A percentile compares a stretch with the other conserved stretches of the same genome.
These are phyloP conservation scores for Nepenthes mirabilis DNA, from an alignment of 148 eudicot species.

Conservation along the genomic window DNA sequence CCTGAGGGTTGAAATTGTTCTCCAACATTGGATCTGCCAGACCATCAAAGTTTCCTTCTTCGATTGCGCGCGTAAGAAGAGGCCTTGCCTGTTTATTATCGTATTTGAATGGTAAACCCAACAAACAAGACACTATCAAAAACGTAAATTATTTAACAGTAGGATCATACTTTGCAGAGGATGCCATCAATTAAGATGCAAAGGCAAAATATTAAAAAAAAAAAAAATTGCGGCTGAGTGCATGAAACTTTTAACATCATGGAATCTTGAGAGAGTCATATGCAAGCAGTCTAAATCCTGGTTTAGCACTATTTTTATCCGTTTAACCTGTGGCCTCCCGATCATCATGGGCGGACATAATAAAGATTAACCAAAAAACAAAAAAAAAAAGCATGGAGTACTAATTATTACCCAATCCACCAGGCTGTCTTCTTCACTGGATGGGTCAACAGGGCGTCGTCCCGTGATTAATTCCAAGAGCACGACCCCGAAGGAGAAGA, in stretches of 20 bases:
- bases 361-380: no score
- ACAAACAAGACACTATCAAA: neutral
- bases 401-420: conserved; percentile 62
- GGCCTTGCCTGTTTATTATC: conserved; percentile 45
- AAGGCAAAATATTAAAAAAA: neutral
- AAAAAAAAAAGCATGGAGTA: no score
- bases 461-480: conserved; percentile 81
- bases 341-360: no score
- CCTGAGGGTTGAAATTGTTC: conserved; percentile 34
- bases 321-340: no score
- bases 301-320: no score
- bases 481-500: conserved; percentile 77
- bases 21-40: conserved; percentile 53
- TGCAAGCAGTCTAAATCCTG: no score
- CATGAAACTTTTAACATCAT: no score
- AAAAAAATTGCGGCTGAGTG: no score
- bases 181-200: neutral
- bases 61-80: conserved; percentile 19
- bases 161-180: neutral
- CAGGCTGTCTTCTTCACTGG: conserved; percentile 47
- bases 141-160: neutral
- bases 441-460: conserved; percentile 48
- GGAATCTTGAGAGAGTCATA: no score
- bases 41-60: conserved; percentile 38
- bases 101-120: no score